These are phyloP conservation scores for Lasiodiplodia sp. DNA, from an alignment of 2,329 filamentous ascomycete species.

Conservation along the genomic window DNA sequence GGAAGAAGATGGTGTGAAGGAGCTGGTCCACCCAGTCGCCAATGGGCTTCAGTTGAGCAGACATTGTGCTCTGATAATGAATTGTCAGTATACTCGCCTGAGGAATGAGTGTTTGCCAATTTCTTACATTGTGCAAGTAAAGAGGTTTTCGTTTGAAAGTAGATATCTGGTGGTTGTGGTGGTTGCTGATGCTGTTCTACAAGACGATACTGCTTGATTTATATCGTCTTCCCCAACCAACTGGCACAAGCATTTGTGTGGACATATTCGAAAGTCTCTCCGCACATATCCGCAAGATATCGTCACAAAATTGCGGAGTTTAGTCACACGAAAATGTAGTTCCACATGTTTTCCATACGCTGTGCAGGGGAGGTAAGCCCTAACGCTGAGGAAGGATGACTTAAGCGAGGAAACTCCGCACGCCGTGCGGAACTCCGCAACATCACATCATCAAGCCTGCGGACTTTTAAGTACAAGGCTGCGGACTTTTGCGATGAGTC, in stretches of 20 bases:
- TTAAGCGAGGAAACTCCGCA: conserved; percentile 20
- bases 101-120: neutral
- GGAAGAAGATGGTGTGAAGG: conserved; percentile 29
- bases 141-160: neutral
- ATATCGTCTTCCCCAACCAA: neutral
- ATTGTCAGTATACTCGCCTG: neutral
- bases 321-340: neutral
- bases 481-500: neutral
- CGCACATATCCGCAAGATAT: neutral
- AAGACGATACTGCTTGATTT: neutral
- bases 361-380: conserved; percentile 5
- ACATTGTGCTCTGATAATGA: conserved; percentile 13
- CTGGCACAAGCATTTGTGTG: neutral
- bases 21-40: conserved; percentile 29
- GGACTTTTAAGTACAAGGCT: neutral
- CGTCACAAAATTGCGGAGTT: neutral
- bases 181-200: neutral
- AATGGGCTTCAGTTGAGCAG: conserved; percentile 27
- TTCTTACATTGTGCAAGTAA: neutral
- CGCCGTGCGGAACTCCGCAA: conserved; percentile 11
- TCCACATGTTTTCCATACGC: neutral
- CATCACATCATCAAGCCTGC: neutral
- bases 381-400: neutral
- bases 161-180: neutral
- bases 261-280: neutral